Conservation (phyloP, 2,329 filamentous ascomycete genomes). For the Alternaria panax region DNA sequence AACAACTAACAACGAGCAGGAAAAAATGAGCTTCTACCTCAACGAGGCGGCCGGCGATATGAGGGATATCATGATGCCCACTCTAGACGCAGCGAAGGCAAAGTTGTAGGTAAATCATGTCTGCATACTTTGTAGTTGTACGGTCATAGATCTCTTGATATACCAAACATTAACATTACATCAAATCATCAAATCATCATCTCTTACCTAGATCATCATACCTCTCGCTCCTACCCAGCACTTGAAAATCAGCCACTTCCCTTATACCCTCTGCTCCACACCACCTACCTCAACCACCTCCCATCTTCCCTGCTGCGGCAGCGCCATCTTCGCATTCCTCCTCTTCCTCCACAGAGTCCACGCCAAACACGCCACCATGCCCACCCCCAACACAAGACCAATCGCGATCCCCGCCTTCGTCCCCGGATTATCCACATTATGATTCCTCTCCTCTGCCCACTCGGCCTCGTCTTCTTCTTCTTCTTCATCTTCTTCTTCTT, state of each 20-base stretch:
- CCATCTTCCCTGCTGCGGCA: not conserved
- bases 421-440: not conserved
- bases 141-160: not conserved
- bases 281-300: not conserved
- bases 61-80: slow-evolving; percentile 82
- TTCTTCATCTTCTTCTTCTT: not conserved
- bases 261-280: not conserved
- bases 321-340: not conserved
- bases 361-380: not conserved
- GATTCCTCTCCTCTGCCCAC: not conserved
- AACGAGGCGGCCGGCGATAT: slow-evolving; percentile 93
- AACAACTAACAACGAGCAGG: slow-evolving; percentile 45
- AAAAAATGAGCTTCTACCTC: slow-evolving; percentile 94
- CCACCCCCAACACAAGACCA: not conserved
- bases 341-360: not conserved
- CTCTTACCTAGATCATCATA: not conserved
- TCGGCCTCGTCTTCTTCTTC: not conserved
- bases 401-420: not conserved
- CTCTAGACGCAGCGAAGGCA: slow-evolving; percentile 79
- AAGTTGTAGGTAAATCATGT: slow-evolving; percentile 70
- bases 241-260: not conserved
- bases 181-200: no score
- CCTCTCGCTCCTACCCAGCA: not conserved
- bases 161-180: not conserved
- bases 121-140: not conserved